phyloP scores from a whole-genome alignment of 257 asterid species.

The Scutellaria baicalensis region DNA sequence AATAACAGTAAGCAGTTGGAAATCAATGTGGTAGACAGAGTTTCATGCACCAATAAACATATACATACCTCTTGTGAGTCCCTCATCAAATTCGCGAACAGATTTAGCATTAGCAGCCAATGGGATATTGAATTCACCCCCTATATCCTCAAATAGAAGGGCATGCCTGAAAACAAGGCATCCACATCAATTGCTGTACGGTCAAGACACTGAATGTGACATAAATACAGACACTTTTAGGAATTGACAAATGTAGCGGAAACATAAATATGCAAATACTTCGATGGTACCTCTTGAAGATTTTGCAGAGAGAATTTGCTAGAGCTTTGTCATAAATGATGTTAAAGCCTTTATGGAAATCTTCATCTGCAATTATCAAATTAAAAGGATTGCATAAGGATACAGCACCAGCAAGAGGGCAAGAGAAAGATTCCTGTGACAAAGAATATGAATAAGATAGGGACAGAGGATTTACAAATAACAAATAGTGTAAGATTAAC shows the following conservation, averaged over 20 bases:
- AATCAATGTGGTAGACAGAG: neutral
- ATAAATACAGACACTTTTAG: neutral
- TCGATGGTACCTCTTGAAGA: slow-evolving; percentile 55
- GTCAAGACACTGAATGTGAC: neutral
- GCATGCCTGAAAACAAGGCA: slow-evolving; percentile 59
- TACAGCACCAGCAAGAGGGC: slow-evolving; percentile 90
- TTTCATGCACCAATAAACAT: slow-evolving; percentile 12
- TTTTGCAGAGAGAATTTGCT: slow-evolving; percentile 70
- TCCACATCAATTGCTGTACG: neutral
- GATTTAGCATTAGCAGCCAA: slow-evolving; percentile 70
- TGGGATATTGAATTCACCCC: slow-evolving; percentile 81
- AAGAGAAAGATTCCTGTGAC: slow-evolving; percentile 72
- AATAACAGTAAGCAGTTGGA: slow-evolving; percentile 6
- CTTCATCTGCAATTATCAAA: slow-evolving; percentile 90
- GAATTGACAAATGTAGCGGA: neutral
- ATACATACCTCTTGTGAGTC: slow-evolving; percentile 75
- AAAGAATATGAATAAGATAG: slow-evolving; percentile 13
- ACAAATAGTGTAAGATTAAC: neutral
- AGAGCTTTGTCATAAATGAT: slow-evolving; percentile 85
- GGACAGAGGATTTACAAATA: neutral
- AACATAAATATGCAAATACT: slow-evolving; percentile 4
- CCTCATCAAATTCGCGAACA: slow-evolving; percentile 90
- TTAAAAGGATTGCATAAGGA: slow-evolving; percentile 96
- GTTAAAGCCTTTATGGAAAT: slow-evolving; percentile 91
- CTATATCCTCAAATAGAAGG: slow-evolving; percentile 78